These are phyloP conservation scores for Sanghuangporus baumii DNA, from an alignment of 1,284 basidiomycete genomes.

Conservation along the genomic window DNA sequence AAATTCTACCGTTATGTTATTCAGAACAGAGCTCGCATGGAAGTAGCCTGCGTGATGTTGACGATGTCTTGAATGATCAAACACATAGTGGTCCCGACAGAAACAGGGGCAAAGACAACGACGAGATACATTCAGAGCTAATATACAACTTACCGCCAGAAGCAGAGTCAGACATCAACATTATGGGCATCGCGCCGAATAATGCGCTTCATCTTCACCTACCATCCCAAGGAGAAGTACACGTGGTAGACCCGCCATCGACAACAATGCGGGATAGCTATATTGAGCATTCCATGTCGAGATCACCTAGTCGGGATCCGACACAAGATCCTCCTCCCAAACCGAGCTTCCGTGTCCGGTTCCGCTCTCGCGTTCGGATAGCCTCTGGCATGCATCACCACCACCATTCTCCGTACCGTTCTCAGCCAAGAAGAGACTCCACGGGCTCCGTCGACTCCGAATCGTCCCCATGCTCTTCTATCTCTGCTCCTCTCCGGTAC, in stretches of 20 bases:
- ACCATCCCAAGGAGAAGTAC: background rate
- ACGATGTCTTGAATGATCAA: background rate
- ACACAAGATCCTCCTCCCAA: background rate
- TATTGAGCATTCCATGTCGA: background rate
- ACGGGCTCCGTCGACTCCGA: conserved; percentile 35
- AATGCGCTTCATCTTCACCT: conserved; percentile 8
- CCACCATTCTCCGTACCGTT: conserved; percentile 6
- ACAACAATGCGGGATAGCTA: background rate
- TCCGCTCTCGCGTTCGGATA: conserved; percentile 52
- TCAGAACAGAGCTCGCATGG: conserved; percentile 1
- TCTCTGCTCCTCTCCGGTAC: conserved; percentile 63
- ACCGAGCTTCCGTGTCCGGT: conserved; percentile 35
- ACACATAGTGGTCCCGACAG: background rate
- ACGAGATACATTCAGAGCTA: background rate
- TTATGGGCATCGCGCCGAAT: background rate
- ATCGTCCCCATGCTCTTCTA: conserved; percentile 62
- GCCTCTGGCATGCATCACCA: conserved; percentile 38
- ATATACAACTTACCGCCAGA: background rate
- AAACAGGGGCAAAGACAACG: background rate
- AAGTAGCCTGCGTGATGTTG: background rate
- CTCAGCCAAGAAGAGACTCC: conserved; percentile 18
- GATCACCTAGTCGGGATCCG: background rate
- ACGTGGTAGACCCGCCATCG: background rate
- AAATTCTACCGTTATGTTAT: background rate
- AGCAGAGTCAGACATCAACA: background rate